Conservation (phyloP, 805 yeast genomes). For the Starmerella asiatica region DNA sequence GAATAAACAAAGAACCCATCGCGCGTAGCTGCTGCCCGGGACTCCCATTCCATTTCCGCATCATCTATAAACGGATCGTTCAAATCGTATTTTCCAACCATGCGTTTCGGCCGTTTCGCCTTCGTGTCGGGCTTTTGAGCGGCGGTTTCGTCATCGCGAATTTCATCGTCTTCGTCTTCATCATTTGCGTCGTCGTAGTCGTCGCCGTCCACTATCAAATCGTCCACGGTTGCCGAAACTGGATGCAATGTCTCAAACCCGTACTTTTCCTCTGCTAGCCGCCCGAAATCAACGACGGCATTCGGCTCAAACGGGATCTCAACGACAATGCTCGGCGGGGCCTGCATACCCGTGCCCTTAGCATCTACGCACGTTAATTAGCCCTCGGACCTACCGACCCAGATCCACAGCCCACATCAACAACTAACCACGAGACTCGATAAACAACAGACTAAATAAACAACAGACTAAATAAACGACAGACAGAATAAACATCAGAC, state of each 20-base stretch:
- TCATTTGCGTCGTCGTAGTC: conserved; percentile 41
- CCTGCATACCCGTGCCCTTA: no score
- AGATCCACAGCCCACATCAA: no score
- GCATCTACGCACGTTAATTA: no score
- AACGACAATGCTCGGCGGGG: conserved; percentile 15
- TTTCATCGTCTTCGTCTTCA: conserved; percentile 31
- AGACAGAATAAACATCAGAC: no score
- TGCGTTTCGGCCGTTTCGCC: conserved; percentile 22
- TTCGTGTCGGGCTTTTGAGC: conserved; percentile 8
- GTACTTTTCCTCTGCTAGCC: conserved; percentile 68
- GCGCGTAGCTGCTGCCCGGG: conserved; percentile 77
- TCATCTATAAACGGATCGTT: conserved; percentile 97
- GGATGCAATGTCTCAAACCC: conserved; percentile 68
- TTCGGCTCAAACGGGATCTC: conserved; percentile 18
- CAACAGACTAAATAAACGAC: no score
- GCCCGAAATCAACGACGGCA: conserved; percentile 52
- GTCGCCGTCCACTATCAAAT: conserved; percentile 36
- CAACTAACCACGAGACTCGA: no score
- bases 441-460: no score
- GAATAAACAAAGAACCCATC: conserved; percentile 94
- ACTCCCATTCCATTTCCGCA: conserved; percentile 82
- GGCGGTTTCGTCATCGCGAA: conserved; percentile 14
- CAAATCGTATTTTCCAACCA: conserved; percentile 50
- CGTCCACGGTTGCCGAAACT: conserved; percentile 43
- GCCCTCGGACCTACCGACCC: no score